Conservation (phyloP, 2,329 filamentous ascomycete species). For the Aspergillus nomiae region DNA sequence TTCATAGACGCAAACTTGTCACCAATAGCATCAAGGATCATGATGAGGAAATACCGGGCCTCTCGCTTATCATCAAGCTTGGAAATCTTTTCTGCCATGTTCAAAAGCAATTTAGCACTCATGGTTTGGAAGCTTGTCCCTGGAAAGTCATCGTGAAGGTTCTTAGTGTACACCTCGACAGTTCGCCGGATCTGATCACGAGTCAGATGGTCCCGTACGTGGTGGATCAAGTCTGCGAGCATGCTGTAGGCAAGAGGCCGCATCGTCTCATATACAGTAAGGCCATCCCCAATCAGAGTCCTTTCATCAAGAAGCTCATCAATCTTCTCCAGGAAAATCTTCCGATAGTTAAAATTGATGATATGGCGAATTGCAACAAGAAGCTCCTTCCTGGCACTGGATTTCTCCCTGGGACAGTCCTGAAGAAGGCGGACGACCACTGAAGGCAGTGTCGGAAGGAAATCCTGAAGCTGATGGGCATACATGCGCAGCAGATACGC, state of each 20-base stretch:
- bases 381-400: constrained; percentile 88
- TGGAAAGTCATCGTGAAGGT: constrained; percentile 91
- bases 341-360: constrained; percentile 97
- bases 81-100: constrained; percentile 97
- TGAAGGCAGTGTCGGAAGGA: constrained; percentile 78
- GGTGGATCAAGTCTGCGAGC: constrained; percentile 96
- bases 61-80: constrained; percentile 92
- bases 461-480: constrained; percentile 82
- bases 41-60: constrained; percentile 91
- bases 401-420: constrained; percentile 94
- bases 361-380: constrained; percentile 96
- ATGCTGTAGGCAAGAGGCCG: constrained; percentile 95
- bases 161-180: constrained; percentile 95
- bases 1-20: constrained; percentile 99
- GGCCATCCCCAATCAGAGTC: constrained; percentile 89
- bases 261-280: constrained; percentile 97
- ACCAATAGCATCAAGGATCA: constrained; percentile 96
- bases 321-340: constrained; percentile 92
- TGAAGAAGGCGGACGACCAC: constrained; percentile 89
- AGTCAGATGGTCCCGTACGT: constrained; percentile 84
- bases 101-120: constrained; percentile 94
- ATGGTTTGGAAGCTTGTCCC: constrained; percentile 99
- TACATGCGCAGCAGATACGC: constrained; percentile 91
- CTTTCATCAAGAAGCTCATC: constrained; percentile 92
- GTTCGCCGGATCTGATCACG: constrained; percentile 93